These are phyloP conservation scores for Coemansia sp. DNA, from an alignment of 192 early-diverging fungal genomes.

Conservation along the genomic window DNA sequence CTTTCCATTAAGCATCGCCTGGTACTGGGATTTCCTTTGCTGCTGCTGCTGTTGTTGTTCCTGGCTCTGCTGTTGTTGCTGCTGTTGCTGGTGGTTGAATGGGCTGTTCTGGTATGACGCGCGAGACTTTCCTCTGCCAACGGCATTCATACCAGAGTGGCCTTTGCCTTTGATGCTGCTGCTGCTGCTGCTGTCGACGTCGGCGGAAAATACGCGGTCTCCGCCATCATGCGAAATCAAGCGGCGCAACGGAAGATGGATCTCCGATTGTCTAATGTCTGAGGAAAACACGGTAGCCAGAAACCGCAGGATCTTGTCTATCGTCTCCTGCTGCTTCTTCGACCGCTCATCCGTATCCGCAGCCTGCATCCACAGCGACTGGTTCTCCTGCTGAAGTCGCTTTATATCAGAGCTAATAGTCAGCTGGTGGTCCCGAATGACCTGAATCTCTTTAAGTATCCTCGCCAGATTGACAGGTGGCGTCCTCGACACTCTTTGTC, in stretches of 20 bases:
- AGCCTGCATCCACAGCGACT: conserved; percentile 85
- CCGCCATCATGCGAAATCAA: conserved; percentile 29
- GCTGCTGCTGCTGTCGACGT: background rate
- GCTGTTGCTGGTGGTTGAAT: background rate
- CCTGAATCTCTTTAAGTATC: conserved; percentile 74
- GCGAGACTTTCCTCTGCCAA: background rate
- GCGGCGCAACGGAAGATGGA: conserved; percentile 40
- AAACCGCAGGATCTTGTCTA: conserved; percentile 92
- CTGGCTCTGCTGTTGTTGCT: no score
- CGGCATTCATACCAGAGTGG: background rate
- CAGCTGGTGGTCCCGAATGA: conserved; percentile 86
- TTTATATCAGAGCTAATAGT: conserved; percentile 84
- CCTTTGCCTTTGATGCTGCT: background rate
- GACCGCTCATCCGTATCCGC: conserved; percentile 70
- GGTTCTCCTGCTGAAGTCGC: conserved; percentile 83
- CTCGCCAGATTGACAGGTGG: conserved; percentile 25
- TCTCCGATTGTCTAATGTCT: conserved; percentile 38
- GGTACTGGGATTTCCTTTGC: background rate
- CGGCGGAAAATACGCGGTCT: background rate
- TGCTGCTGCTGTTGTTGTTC: no score
- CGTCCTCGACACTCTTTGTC: conserved; percentile 19
- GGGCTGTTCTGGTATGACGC: background rate
- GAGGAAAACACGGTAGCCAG: conserved; percentile 79
- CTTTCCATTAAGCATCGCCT: background rate
- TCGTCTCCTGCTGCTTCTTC: conserved; percentile 83